Base-by-base conservation (phyloP, 2,329 filamentous ascomycete genomes). In the Dothistroma septosporum region DNA sequence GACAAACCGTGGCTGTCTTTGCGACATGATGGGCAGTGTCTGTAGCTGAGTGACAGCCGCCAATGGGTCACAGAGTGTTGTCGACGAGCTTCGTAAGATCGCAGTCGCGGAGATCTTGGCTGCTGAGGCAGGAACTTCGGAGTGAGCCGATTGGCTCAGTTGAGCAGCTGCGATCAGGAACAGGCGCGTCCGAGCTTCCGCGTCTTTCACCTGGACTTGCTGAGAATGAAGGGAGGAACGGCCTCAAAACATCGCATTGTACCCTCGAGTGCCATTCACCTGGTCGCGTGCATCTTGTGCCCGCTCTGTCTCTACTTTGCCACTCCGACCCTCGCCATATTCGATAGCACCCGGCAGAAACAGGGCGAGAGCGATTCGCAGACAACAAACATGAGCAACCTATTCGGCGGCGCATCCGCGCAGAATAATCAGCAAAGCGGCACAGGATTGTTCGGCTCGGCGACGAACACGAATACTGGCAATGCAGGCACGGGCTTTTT, bases 1-100 rank as follows among this genome's bases (percentile, higher is more conserved):
- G 12, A 76, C 77, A 57, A 80, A 87, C 85, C 82, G 76, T 71
- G 85, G 81, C 76, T 84, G 81, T 73, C 85, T 79, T 73, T 79
- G 76, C 71, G 85, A 79, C 85, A 87, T 87, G 71, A 71, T 83
- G 79, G 74, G 47, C 32, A 10, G 48, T 32, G 47, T 62, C 4
- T 53, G 47, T 49, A 49, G 24, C 37, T 44, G 14, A 19, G 16
- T 21, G 24, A 44, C 16, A 59, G 41, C 48, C 44, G 47, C n/a
- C 53, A 41, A 44, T n/a, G 19, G 31, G 19, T 24, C 37, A 28
- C 33, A 47, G 22, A 28, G 11, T 19, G 9, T 28, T n/a, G 55
- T 53, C 54, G 49, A 8, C 24, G 58, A 49, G 35, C 53, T 56
- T 31, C 48, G 52, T 44, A 14, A 44, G 37, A 14, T 44, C 37